phyloP scores from a whole-genome alignment of 2,329 filamentous ascomycete genomes.

The Bipolaris gigantea region DNA sequence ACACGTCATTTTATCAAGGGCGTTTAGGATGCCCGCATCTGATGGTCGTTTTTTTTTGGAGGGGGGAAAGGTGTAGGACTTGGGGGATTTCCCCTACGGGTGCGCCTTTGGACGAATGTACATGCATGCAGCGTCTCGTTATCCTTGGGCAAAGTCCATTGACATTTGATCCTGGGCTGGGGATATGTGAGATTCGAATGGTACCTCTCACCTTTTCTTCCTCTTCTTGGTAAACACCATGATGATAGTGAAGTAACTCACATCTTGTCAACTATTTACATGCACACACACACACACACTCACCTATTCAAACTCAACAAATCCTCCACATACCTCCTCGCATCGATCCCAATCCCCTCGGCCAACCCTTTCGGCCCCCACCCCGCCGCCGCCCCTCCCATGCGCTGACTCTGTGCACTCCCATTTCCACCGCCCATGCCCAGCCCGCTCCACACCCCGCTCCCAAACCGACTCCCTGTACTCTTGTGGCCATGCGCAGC shows the following conservation, averaged over 20 bases:
- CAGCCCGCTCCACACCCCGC: slow-evolving; percentile 39
- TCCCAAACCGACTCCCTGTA: slow-evolving; percentile 28
- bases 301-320: slow-evolving; percentile 62
- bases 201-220: too few relatives aligned
- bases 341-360: slow-evolving; percentile 77
- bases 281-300: neutral
- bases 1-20: neutral
- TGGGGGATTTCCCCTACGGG: too few relatives aligned
- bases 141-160: too few relatives aligned
- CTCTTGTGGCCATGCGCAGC: slow-evolving; percentile 5
- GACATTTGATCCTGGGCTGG: too few relatives aligned
- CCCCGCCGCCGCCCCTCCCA: slow-evolving; percentile 50
- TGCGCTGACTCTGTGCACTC: slow-evolving; percentile 27
- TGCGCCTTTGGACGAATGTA: too few relatives aligned
- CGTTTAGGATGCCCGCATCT: neutral
- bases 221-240: too few relatives aligned
- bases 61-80: neutral
- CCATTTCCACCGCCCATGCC: slow-evolving; percentile 16
- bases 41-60: neutral
- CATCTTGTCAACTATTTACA: too few relatives aligned
- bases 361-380: slow-evolving; percentile 63
- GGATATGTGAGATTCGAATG: too few relatives aligned
- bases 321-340: slow-evolving; percentile 72
- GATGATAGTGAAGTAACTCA: too few relatives aligned
- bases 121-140: too few relatives aligned